A percentile compares a stretch with the other conserved stretches of the same genome.
Evolutionary conservation across 2,329 filamentous ascomycete species (phyloP).

Genomic region (Phaeosphaeria sp.): DNA sequence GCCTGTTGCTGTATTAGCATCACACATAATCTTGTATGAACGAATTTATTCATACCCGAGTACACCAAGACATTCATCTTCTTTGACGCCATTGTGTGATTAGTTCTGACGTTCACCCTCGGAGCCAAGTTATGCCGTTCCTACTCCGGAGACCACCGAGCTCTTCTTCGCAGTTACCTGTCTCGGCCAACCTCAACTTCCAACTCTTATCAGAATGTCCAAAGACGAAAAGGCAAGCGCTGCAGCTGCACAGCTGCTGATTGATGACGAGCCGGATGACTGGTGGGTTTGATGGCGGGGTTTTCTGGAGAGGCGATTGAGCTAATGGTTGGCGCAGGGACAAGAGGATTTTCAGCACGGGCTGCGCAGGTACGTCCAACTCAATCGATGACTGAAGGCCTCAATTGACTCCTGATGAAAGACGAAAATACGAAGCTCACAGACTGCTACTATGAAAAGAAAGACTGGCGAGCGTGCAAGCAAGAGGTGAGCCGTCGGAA

Average conservation of each 20-base stretch:
- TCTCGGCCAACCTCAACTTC: slow-evolving; percentile 4
- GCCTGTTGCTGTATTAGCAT: slow-evolving; percentile 58
- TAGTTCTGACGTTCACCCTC: slow-evolving; percentile 28
- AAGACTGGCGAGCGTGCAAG: slow-evolving; percentile 91
- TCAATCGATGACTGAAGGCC: not conserved
- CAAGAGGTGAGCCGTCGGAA: slow-evolving; percentile 71
- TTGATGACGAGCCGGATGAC: slow-evolving; percentile 91
- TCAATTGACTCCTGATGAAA: slow-evolving; percentile 46
- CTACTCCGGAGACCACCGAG: slow-evolving; percentile 8
- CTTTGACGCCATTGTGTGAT: slow-evolving; percentile 64
- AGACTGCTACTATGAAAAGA: slow-evolving; percentile 94
- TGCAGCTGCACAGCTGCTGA: slow-evolving; percentile 52
- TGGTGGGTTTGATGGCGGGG: slow-evolving; percentile 67
- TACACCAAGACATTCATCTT: slow-evolving; percentile 94
- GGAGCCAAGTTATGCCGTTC: slow-evolving; percentile 37
- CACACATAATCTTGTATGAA: not conserved
- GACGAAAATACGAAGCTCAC: slow-evolving; percentile 90
- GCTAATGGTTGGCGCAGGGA: slow-evolving; percentile 67
- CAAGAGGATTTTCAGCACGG: slow-evolving; percentile 96
- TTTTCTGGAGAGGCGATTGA: slow-evolving; percentile 21
- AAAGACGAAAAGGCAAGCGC: slow-evolving; percentile 58
- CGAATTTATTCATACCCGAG: slow-evolving; percentile 64
- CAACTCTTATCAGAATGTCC: slow-evolving; percentile 56
- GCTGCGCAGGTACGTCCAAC: slow-evolving; percentile 75
- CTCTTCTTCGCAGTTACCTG: not conserved